These are phyloP conservation scores for Mortierella sp. DNA, from an alignment of 371 early-diverging fungal species.

Conservation along the genomic window DNA sequence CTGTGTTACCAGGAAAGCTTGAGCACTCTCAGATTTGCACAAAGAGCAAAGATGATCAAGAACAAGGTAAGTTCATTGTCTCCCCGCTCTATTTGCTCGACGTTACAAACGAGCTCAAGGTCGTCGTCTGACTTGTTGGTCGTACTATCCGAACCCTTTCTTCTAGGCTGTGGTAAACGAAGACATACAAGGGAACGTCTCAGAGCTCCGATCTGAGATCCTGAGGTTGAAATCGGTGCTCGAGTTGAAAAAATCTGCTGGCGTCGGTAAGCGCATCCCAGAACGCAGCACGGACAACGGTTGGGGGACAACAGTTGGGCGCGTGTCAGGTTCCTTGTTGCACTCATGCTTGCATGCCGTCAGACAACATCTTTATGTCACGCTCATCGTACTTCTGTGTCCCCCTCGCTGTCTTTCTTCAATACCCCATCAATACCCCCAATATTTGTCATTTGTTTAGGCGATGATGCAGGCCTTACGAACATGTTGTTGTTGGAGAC, in stretches of 20 bases:
- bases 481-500: constrained; percentile 33
- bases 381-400: no score
- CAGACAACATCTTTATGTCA: no score
- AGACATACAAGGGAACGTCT: constrained; percentile 67
- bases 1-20: constrained; percentile 85
- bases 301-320: no score
- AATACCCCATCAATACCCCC: no score
- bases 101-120: no score
- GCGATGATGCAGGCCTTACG: constrained; percentile 17
- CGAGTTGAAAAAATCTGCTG: constrained; percentile 13
- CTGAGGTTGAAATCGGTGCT: constrained; percentile 52
- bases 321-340: constrained; percentile 2
- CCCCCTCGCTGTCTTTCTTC: no score
- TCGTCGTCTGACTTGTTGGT: no score
- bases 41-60: constrained; percentile 89
- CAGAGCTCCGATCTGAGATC: constrained; percentile 67
- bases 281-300: no score
- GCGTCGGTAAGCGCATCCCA: not conserved
- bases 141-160: no score
- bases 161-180: constrained; percentile 70
- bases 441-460: not conserved
- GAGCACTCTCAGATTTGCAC: constrained; percentile 89
- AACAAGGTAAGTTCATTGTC: constrained; percentile 64
- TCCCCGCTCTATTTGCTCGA: no score
- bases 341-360: not conserved